phyloP scores from a whole-genome alignment of 257 asterid genomes.

The Cinchona pubescens region DNA sequence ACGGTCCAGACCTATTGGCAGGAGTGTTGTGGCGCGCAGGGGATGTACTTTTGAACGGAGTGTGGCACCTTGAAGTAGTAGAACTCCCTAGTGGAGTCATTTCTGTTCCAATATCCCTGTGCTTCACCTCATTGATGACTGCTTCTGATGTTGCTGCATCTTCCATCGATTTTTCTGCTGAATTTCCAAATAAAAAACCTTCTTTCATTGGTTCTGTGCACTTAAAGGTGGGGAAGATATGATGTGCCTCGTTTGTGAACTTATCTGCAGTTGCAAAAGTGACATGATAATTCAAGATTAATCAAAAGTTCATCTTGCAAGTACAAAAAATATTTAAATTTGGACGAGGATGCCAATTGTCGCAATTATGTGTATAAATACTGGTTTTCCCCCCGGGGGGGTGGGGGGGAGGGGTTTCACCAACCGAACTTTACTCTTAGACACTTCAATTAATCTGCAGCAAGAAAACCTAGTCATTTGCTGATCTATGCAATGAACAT shows the following conservation, averaged over 20 bases:
- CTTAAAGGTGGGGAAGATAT: slow-evolving; percentile 39
- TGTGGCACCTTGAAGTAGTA: slow-evolving; percentile 89
- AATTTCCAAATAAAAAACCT: slow-evolving; percentile 54
- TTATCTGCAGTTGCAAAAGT: slow-evolving; percentile 60
- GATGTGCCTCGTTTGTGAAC: slow-evolving; percentile 52
- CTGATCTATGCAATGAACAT: neutral
- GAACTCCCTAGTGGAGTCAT: slow-evolving; percentile 97
- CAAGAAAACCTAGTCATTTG: neutral
- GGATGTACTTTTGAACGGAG: slow-evolving; percentile 71
- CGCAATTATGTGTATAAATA: too few species aligned
- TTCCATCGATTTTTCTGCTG: slow-evolving; percentile 27
- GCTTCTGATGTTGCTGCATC: slow-evolving; percentile 37
- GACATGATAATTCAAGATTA: neutral
- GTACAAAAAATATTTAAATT: neutral
- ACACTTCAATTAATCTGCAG: neutral
- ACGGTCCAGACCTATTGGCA: slow-evolving; percentile 73
- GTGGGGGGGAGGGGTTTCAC: too few species aligned
- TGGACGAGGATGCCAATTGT: neutral
- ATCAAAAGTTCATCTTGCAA: neutral
- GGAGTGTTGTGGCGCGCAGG: slow-evolving; percentile 95
- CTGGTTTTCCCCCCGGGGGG: too few species aligned
- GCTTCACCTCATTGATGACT: slow-evolving; percentile 42
- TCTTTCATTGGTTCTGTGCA: slow-evolving; percentile 69
- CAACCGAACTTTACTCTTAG: neutral
- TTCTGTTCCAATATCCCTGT: slow-evolving; percentile 88